phyloP scores from a whole-genome alignment of 148 eudicot species.

The Chenopodium quinoa region DNA sequence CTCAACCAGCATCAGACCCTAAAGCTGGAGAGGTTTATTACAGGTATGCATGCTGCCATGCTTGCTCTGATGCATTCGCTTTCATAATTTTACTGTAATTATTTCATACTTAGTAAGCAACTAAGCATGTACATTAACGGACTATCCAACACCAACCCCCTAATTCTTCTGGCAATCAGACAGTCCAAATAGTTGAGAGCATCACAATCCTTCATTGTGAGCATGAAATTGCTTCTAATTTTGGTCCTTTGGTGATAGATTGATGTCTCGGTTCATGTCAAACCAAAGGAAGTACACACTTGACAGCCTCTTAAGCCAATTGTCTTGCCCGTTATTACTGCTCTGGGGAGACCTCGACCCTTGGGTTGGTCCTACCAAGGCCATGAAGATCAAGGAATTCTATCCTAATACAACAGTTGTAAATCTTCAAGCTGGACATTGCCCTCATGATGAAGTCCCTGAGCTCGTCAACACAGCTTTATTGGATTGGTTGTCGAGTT shows the following conservation, averaged over 20 bases:
- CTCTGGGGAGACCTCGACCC: constrained; percentile 98
- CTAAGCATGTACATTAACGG: no score
- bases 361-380: constrained; percentile 94
- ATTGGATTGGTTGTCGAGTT: constrained; percentile 76
- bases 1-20: constrained; percentile 87
- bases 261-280: constrained; percentile 79
- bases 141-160: no score
- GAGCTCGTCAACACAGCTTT: constrained; percentile 80
- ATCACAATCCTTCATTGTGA: neutral
- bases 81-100: no score
- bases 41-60: constrained; percentile 48
- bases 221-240: neutral
- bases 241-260: constrained; percentile 38
- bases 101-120: no score
- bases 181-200: neutral
- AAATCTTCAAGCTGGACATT: constrained; percentile 93
- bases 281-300: constrained; percentile 91
- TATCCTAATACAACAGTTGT: constrained; percentile 75
- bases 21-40: constrained; percentile 96
- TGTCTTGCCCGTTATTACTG: constrained; percentile 79
- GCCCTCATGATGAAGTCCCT: constrained; percentile 99
- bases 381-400: constrained; percentile 78
- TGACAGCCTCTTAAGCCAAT: constrained; percentile 71
- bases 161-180: no score
- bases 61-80: no score